Percentiles rank a stretch among this genome's conserved stretches.
phyloP scores from a whole-genome alignment of 2,329 filamentous ascomycete genomes.

The Exophiala alcalophila region DNA sequence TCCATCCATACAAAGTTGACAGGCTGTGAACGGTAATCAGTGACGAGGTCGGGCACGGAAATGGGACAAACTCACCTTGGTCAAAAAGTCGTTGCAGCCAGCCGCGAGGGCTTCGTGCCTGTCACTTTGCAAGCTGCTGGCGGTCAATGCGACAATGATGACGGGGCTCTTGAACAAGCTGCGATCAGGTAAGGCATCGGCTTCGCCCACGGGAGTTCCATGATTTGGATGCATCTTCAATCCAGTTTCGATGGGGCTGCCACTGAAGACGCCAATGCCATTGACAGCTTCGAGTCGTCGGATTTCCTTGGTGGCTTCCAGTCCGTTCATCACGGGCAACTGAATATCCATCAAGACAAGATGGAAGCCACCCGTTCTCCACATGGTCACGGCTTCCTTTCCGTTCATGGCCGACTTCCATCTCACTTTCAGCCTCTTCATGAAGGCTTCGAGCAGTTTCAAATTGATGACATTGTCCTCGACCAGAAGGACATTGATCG shows the following conservation, averaged over 20 bases:
- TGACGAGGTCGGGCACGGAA: conserved; percentile 5
- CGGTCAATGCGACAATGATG: conserved; percentile 95
- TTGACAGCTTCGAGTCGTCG: conserved; percentile 84
- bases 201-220: conserved; percentile 23
- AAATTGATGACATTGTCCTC: conserved; percentile 99
- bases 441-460: conserved; percentile 87
- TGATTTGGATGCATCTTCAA: conserved; percentile 14
- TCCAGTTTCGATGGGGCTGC: conserved; percentile 23
- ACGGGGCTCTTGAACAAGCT: conserved; percentile 90
- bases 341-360: conserved; percentile 98
- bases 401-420: conserved; percentile 99
- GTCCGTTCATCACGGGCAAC: conserved; percentile 89
- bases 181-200: conserved; percentile 66
- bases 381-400: conserved; percentile 86
- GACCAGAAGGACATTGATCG: conserved; percentile 95
- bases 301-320: conserved; percentile 94
- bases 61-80: conserved; percentile 66
- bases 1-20: conserved; percentile 98
- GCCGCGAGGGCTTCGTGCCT: conserved; percentile 91
- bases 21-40: conserved; percentile 49
- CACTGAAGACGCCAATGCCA: conserved; percentile 77
- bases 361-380: conserved; percentile 89
- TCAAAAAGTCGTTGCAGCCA: conserved; percentile 96
- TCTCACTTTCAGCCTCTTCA: conserved; percentile 90
- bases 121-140: conserved; percentile 90